Base-by-base conservation (phyloP, 1,284 basidiomycete genomes). In the Moniliophthora roreri region DNA sequence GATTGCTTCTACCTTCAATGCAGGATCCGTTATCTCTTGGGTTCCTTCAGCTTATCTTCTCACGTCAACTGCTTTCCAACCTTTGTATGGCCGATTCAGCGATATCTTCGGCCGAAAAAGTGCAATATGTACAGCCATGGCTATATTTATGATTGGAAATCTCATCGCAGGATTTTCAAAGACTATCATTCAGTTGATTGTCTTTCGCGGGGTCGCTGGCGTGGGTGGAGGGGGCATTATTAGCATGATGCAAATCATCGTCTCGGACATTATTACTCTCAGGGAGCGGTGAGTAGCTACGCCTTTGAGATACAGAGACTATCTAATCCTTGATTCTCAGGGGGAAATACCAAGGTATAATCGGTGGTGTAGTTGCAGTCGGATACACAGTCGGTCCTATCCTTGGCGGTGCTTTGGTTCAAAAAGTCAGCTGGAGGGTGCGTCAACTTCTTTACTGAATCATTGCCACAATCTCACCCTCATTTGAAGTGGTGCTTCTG, bases 21-120 rank as follows among this genome's bases (percentile, higher is more conserved):
- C 84, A 0, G 86, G 88, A 0, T 77, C 84, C 1, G 74, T 86
- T 13, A 74, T 78, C 9, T 82, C 82, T 1, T 91, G 87, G 87
- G 86, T 91, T 0, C 84, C 84, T 0, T 81, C 82, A 0, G 79
- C 77, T 0, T 87, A 87, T 60, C 72, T 89, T 28, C 69, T 89
- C 50, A 85, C 83, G 0, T 81, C 78, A 0, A 84, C 87, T 6
- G 80, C 82, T 13, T 84, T 87, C 58, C 88, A 89, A 58, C 77
- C 78, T 2, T 54, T 80, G 1, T 80, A 89, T 65, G 87, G 87
- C 32, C 78, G 86, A 5, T 80, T 89, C 72, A 84, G 74, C 46
- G 89, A 92, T 59, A 89, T 88, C 34, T 91, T 90, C 59, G 90
- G 89, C 15, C 75, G 90, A 26, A 91, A 92, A 63, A 68, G 71